Evolutionary conservation across 805 yeast genomes (phyloP), one percentile per base, ranked within the genome.

Genomic region (Pichia ethanolica): DNA sequence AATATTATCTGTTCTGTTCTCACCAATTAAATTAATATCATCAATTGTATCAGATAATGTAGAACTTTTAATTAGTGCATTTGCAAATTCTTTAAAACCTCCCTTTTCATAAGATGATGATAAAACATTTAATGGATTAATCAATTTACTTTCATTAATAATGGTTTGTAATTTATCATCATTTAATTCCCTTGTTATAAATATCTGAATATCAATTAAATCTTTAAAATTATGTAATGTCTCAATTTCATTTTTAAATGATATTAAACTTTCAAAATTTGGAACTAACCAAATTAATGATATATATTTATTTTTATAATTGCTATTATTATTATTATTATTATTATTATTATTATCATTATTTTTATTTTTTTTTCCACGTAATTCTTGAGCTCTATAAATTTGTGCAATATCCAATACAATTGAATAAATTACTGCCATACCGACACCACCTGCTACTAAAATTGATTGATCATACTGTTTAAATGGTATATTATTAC

Each of bases 381-480:
- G 54, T 33, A 61, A 41, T 20, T 49, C 50, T 35, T 60, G 65
- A 5, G 66, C 69, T 27, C 59, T 56, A 48, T 61, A 59, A 1
- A 63, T 62, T 45, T 59, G 60, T 0, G 68, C 68, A 34, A 77
- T 55, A 42, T 71, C 69, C 28, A 68, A 54, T 1, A 77, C 78
- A 49, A 78, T 71, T 3, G 79, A 68, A 39, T 74, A 67, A 9
- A 78, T 67, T 0, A 81, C 83, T 0, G 87, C 78, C 57, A 81
- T 72, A 10, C 87, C 87, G 53, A 78, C 77, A 6, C 86, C 87
- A 9, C 86, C 86, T 4, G 83, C 82, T 39, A 81, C 62, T 41
- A 80, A 71, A 7, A 80, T 63, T 1, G 75, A 74, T 43, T 71
- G 70, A 35, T 70, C 70, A 56, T 74, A 79, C 25, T 71, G 67